Base-by-base conservation (phyloP, 169 alveolate species). In the Plasmodium gallinaceum region DNA sequence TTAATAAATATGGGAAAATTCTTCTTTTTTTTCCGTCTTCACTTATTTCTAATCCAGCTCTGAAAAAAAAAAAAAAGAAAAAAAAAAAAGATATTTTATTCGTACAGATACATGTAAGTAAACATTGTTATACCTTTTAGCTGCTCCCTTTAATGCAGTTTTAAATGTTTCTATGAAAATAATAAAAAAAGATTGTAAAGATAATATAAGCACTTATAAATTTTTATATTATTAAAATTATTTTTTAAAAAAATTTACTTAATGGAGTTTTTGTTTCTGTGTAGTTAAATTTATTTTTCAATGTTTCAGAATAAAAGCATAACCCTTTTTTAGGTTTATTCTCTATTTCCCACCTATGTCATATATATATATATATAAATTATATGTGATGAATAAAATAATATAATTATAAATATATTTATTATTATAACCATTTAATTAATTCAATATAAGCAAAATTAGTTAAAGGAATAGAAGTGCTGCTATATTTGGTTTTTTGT, bases 111-210 rank as follows among this genome's bases (percentile, higher is more conserved):
- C 4, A 32, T 32, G 4, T 32, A 32, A 2, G 39, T 32, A 32
- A 32, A 32, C 39, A 32, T 20, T 45, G 7, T 57, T 12, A 7
- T 76, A 92, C 95, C 95, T 68, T 61, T 80, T 76, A 46, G 95
- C 95, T 26, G 95, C 95, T 2, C 94, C 94, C 64, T 86, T 91
- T 24, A 93, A 68, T 51, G 95, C 95, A 37, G 88, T 93, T 57
- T 93, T 93, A 65, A 93, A 93, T 72, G 93, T 75, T 37, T 80
- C 95, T 93, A 76, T 65, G 58, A 51, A 52, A 32, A 48, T 8
- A 42, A 45, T 62, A 37, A 7, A 62, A 12, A 22, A 22, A 16
- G n/a, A 61, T 16, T 7, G 22, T 22, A 62, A 9, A 26, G 16
- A 62, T 32, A 22, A 62, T 39, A 26, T 37, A 32, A 26, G 51